Conservation (phyloP, 2,329 filamentous ascomycete genomes). For the Hypoxylon sp. region DNA sequence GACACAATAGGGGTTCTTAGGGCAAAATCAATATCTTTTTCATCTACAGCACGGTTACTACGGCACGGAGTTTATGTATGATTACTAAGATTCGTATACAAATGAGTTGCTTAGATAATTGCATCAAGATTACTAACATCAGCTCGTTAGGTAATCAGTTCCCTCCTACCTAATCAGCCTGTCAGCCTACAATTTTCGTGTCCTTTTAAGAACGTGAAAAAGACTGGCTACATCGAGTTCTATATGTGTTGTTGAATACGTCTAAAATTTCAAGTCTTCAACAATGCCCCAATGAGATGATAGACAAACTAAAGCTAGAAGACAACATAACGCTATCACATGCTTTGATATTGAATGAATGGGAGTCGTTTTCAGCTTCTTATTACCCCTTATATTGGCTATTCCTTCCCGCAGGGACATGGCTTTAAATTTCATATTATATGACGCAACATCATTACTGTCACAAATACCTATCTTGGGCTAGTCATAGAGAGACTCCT, state of each 20-base stretch:
- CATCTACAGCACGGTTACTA: not conserved
- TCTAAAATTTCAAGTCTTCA: not conserved
- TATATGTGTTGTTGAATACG: too few species aligned
- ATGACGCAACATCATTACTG: not conserved
- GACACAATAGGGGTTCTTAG: not conserved
- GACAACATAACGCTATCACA: not conserved
- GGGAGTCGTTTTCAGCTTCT: not conserved
- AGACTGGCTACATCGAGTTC: not conserved
- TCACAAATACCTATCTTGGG: too few species aligned
- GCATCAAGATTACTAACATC: not conserved
- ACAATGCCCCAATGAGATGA: not conserved
- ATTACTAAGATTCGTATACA: not conserved
- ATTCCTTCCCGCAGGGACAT: not conserved
- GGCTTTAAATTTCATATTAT: not conserved
- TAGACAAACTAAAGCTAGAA: not conserved
- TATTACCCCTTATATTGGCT: not conserved
- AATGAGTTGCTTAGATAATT: conserved; percentile 1
- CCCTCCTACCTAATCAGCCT: not conserved
- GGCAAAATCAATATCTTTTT: not conserved
- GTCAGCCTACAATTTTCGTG: not conserved
- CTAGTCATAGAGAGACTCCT: too few species aligned
- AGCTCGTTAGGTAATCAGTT: not conserved
- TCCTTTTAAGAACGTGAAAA: not conserved
- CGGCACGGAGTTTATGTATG: not conserved
- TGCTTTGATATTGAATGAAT: not conserved